These are phyloP conservation scores for Rubroshorea leprosula DNA, from an alignment of 345 rosid genomes.

Conservation along the genomic window DNA sequence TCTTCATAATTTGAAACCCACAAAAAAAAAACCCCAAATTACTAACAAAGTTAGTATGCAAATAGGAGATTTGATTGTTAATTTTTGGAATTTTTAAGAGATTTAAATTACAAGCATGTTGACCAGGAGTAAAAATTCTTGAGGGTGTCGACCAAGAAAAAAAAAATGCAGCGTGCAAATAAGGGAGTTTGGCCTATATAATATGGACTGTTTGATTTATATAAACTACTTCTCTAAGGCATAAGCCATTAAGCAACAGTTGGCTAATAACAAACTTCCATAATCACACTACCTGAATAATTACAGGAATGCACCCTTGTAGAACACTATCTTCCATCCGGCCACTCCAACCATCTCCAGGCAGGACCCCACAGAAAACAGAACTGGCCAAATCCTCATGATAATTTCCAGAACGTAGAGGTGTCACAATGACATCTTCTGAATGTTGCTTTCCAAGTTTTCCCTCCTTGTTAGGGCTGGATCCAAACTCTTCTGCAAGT, in stretches of 20 bases:
- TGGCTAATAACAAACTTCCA: constrained; percentile 2
- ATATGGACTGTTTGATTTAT: no score
- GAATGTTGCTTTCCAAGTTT: constrained; percentile 87
- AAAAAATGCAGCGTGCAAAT: no score
- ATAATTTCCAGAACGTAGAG: constrained; percentile 55
- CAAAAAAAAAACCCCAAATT: no score
- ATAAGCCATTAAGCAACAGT: constrained; percentile 5
- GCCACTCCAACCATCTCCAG: constrained; percentile 99
- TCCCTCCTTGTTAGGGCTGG: constrained; percentile 83
- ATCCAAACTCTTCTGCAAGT: constrained; percentile 87
- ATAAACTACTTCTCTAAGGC: no score
- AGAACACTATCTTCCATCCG: constrained; percentile 96
- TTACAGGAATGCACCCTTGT: constrained; percentile 96
- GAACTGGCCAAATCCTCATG: constrained; percentile 71
- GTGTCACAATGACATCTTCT: constrained; percentile 71
- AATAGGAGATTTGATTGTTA: no score
- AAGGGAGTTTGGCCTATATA: no score
- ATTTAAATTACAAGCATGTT: no score
- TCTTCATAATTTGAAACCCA: no score
- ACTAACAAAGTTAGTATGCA: no score
- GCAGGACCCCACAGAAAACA: constrained; percentile 84
- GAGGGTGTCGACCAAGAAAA: no score
- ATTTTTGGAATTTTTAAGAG: no score
- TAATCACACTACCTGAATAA: constrained; percentile 67
- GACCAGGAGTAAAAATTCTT: no score